phyloP scores from a whole-genome alignment of 768 basidiomycete genomes.

The Leucocoprinus birnbaumii region DNA sequence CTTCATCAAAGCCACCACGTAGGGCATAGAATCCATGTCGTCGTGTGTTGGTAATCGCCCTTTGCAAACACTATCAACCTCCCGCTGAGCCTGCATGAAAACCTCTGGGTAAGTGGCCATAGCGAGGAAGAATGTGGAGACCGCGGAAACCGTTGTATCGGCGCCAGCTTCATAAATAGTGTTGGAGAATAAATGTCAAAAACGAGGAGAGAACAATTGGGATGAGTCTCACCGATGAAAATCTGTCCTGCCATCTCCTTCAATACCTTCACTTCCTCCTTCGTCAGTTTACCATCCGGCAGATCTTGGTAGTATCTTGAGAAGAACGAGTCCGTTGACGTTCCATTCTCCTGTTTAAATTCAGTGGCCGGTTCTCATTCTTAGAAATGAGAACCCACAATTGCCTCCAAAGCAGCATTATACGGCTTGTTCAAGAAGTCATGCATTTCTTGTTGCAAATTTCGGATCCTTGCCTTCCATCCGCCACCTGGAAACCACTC shows the following conservation, averaged over 20 bases:
- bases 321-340: slow-evolving; percentile 13
- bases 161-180: slow-evolving; percentile 5
- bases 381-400: slow-evolving; percentile 13
- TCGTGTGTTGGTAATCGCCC: slow-evolving; percentile 16
- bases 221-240: slow-evolving; percentile 15
- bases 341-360: slow-evolving; percentile 13
- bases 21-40: slow-evolving; percentile 17
- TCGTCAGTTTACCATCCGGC: slow-evolving; percentile 11
- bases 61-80: slow-evolving; percentile 31
- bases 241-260: slow-evolving; percentile 16
- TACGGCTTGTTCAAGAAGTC: slow-evolving; percentile 22
- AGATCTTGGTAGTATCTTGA: slow-evolving; percentile 14
- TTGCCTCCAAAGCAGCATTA: slow-evolving; percentile 15
- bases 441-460: slow-evolving; percentile 14
- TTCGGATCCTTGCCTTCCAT: slow-evolving; percentile 34
- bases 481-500: slow-evolving; percentile 45
- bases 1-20: slow-evolving; percentile 17
- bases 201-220: background rate
- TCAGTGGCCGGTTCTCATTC: background rate
- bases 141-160: slow-evolving; percentile 10
- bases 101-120: slow-evolving; percentile 26
- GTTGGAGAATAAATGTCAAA: too few species aligned
- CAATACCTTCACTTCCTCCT: slow-evolving; percentile 10
- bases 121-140: slow-evolving; percentile 13
- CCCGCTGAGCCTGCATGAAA: slow-evolving; percentile 34